Base-by-base conservation (phyloP, 2,329 filamentous ascomycete species). In the Verruconis gallopava region DNA sequence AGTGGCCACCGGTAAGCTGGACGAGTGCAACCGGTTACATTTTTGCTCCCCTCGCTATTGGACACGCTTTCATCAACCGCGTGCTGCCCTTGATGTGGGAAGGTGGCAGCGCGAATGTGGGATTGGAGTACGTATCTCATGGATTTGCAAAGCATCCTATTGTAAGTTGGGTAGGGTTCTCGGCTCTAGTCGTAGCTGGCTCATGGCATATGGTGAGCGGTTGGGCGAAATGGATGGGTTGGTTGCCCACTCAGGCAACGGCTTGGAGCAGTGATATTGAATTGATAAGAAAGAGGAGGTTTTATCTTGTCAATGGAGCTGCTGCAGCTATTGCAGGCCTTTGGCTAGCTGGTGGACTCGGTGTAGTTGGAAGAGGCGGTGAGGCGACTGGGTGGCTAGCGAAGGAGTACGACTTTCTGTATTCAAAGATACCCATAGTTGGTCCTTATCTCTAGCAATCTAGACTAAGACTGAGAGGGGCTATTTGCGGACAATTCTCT, bases 121-220 rank as follows among this genome's bases (percentile, higher is more conserved):
- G 84, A 1, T 66, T 96, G 11, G 79, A 76, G 11, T 96, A 83
- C 57, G 79, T 95, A 5, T 76, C 79, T 11, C 88, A 96, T 61
- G 85, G 84, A 2, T 91, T 95, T 55, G 77, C 81, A 21, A 71
- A 75, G 12, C 79, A 84, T 52, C 77, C 79, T 0, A 49, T 69
- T 2, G 57, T 80, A 5, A 75, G 81, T n/a, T 81, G 77, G 57
- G 51, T 71, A 1, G 79, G 81, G 1, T 94, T 93, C 57, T 53
- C 66, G 1, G 70, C 77, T 2, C 66, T 95, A 38, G 65, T 94
- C 4, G 66, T 65, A 13, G 62, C 79, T 0, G 81, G 77, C 0
- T 77, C 74, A 18, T 83, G 78, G 46, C 88, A 95, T 63, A 77
- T 88, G 57, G 74, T 83, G 5, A 93, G 85, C 75, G 88, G 88